Evolutionary conservation across 2,329 filamentous ascomycete genomes (phyloP), one percentile per base, ranked within the genome.

Genomic region (Exophiala spinifera): DNA sequence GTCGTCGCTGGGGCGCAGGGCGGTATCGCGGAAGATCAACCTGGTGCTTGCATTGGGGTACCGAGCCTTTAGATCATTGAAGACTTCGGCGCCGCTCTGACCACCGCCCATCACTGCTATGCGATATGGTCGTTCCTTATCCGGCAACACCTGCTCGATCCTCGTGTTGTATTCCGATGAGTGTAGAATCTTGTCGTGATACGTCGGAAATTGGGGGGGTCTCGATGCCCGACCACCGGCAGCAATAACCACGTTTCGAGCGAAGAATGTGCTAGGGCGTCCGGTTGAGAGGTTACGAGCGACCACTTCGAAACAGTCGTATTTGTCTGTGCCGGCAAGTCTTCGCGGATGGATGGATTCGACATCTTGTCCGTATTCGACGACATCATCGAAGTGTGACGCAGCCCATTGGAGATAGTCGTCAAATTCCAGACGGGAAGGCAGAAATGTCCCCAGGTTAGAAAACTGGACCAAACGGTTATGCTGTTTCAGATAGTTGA

Each of bases 331-430:
- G 20, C 46, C 49, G 13, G 37, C 46, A n/a, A 45, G 13, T 39
- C 51, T 59, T 36, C 83, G 79, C 1, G 88, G 86, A 5, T 82
- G 75, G 15, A 96, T 82, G 17, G 84, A 80, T 34, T 89, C 68
- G 2, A 94, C 91, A 69, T 95, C 87, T 64, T 86, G 85, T 56
- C 82, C 81, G 69, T 96, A 97, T 46, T 79, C 79, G 45, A 95
- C 88, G 40, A 87, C 74, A 59, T 84, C 72, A 46, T 80, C 81
- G 66, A 97, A 97, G 68, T 86, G 85, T 56, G 81, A 77, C 11
- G 92, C 88, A 68, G 90, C 96, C 92, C 92, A 97, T 58, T 87
- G 82, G 72, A 97, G 85, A 73, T 97, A 97, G 72, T 96, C 91
- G 70, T 96, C 91, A 67, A 95, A 97, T 74, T 97, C 92, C 57